These are phyloP conservation scores for Ploettnerulaceae sp. DNA, from an alignment of 2,329 filamentous ascomycete genomes.

Conservation along the genomic window DNA sequence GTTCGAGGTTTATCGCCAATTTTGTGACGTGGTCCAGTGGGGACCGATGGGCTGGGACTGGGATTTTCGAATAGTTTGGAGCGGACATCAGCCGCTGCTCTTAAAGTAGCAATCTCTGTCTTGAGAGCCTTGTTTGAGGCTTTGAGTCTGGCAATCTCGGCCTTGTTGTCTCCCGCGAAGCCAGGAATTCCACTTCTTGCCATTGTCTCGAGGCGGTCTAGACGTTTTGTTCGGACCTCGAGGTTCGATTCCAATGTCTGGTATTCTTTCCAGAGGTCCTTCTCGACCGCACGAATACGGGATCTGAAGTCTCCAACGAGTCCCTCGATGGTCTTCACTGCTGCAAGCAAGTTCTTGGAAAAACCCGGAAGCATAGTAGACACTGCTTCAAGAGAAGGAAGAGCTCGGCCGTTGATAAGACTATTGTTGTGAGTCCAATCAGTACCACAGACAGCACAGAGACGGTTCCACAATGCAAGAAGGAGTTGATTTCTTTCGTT, in stretches of 20 bases:
- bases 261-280: slow-evolving; percentile 87
- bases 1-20: slow-evolving; percentile 23
- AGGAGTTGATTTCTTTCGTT: slow-evolving; percentile 85
- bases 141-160: slow-evolving; percentile 56
- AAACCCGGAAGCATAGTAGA: slow-evolving; percentile 82
- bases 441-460: slow-evolving; percentile 78
- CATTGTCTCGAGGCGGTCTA: slow-evolving; percentile 80
- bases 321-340: slow-evolving; percentile 80
- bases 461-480: slow-evolving; percentile 81
- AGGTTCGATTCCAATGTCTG: slow-evolving; percentile 78
- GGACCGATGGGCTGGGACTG: slow-evolving; percentile 35
- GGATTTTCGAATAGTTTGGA: slow-evolving; percentile 38
- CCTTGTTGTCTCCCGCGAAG: slow-evolving; percentile 24
- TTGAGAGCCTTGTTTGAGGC: slow-evolving; percentile 59
- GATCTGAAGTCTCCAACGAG: slow-evolving; percentile 73
- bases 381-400: slow-evolving; percentile 82
- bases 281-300: slow-evolving; percentile 80
- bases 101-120: slow-evolving; percentile 65
- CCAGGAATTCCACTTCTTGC: slow-evolving; percentile 60
- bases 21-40: slow-evolving; percentile 32
- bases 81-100: slow-evolving; percentile 45
- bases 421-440: slow-evolving; percentile 92
- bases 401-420: slow-evolving; percentile 76
- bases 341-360: slow-evolving; percentile 80
- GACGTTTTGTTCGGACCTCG: slow-evolving; percentile 72